Percentiles rank a stretch among this genome's conserved stretches.
Conservation (phyloP, 148 eudicot species). For the Vaccinium darrowii region DNA sequence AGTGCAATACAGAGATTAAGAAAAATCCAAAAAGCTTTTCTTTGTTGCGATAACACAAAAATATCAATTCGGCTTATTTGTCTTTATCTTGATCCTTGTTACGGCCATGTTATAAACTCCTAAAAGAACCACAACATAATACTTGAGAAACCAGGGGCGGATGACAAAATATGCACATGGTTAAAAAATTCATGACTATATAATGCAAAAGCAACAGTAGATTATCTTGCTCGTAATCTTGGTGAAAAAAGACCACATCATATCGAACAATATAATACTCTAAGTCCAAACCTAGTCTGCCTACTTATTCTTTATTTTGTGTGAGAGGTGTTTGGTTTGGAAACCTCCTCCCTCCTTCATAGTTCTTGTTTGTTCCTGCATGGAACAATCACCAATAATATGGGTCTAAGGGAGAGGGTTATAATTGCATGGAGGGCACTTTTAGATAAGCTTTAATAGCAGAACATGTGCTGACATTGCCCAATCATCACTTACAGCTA, state of each 20-base stretch:
- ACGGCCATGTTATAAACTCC: neutral
- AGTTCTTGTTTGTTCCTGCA: neutral
- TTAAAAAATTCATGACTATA: neutral
- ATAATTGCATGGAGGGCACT: neutral
- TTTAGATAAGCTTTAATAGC: constrained; percentile 3
- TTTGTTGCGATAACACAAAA: no score
- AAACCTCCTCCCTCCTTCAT: neutral
- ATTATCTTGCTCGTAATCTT: neutral
- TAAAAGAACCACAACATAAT: neutral
- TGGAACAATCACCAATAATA: neutral
- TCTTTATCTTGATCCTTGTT: neutral
- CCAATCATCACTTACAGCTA: neutral
- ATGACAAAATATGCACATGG: neutral
- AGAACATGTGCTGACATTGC: neutral
- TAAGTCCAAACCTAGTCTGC: neutral
- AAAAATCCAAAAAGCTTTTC: no score
- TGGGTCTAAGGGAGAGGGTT: neutral
- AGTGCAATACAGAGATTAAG: neutral
- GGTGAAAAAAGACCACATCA: neutral
- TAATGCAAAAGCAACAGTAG: neutral
- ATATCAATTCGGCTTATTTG: no score
- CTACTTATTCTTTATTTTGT: neutral
- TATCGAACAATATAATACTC: neutral
- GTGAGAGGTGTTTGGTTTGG: neutral
- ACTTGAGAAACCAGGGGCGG: neutral